Conservation (phyloP, 768 basidiomycete species). For the Leccinum ochraceum region DNA sequence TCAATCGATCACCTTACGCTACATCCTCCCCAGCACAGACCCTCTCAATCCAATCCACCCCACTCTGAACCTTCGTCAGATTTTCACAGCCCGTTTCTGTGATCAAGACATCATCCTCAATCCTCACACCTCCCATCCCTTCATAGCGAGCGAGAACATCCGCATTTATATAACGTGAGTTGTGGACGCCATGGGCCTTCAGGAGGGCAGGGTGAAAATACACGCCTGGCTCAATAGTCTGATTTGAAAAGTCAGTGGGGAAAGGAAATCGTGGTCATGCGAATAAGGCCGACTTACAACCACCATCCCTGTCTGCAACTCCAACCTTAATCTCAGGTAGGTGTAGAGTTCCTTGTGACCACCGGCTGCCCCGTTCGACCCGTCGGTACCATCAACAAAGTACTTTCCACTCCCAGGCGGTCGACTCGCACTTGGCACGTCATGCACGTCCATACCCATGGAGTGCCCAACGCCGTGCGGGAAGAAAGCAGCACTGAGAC, state of each 20-base stretch:
- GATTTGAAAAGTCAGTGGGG: background rate
- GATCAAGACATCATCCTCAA: slow-evolving; percentile 90
- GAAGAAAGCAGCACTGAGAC: slow-evolving; percentile 85
- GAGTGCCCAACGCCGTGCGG: slow-evolving; percentile 93
- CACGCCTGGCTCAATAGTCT: slow-evolving; percentile 91
- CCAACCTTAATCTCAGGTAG: slow-evolving; percentile 77
- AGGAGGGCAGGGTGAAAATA: slow-evolving; percentile 85
- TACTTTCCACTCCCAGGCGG: slow-evolving; percentile 55
- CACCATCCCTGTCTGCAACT: slow-evolving; percentile 79
- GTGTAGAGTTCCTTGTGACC: slow-evolving; percentile 71
- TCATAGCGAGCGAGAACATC: slow-evolving; percentile 51
- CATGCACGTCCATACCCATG: slow-evolving; percentile 93
- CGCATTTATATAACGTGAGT: slow-evolving; percentile 45
- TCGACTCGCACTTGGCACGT: slow-evolving; percentile 81
- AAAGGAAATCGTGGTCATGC: background rate
- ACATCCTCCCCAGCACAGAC: slow-evolving; percentile 67
- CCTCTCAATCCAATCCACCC: slow-evolving; percentile 78
- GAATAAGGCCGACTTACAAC: slow-evolving; percentile 55
- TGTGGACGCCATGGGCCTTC: slow-evolving; percentile 61
- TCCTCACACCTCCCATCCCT: slow-evolving; percentile 85
- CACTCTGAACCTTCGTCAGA: slow-evolving; percentile 82
- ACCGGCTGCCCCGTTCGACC: slow-evolving; percentile 59
- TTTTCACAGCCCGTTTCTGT: slow-evolving; percentile 76
- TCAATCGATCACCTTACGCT: background rate
- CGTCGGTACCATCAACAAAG: slow-evolving; percentile 76